Evolutionary conservation across 768 basidiomycete species (phyloP).

Genomic region (Lentinus brumalis): DNA sequence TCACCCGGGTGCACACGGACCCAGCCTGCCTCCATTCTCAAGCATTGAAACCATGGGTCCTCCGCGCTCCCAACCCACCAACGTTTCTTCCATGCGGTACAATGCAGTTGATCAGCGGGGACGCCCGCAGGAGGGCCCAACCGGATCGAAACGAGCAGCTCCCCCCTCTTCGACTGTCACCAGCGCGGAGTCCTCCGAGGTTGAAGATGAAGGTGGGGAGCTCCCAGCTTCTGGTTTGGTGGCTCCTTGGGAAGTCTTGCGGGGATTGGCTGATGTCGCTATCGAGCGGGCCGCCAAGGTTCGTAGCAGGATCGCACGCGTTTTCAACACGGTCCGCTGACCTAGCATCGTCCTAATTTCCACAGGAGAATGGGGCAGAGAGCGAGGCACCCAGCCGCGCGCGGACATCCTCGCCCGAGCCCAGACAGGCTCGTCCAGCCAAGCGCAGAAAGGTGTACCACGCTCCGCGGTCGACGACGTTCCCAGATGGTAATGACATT

Average conservation of each 20-base stretch:
- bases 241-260: conserved; percentile 85
- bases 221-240: conserved; percentile 80
- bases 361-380: conserved; percentile 74
- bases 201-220: conserved; percentile 85
- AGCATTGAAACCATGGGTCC: conserved; percentile 60
- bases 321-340: conserved; percentile 10
- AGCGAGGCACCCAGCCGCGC: conserved; percentile 78
- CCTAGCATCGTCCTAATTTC: not conserved
- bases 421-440: conserved; percentile 60
- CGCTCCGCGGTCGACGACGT: conserved; percentile 55
- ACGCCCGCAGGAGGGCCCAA: conserved; percentile 24
- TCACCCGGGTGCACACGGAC: conserved; percentile 40
- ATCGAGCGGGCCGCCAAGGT: conserved; percentile 80
- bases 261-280: conserved; percentile 80
- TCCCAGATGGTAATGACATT: conserved; percentile 67
- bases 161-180: conserved; percentile 67
- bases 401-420: conserved; percentile 70
- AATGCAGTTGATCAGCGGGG: conserved; percentile 44
- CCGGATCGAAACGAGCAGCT: conserved; percentile 60
- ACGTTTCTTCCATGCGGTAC: conserved; percentile 64
- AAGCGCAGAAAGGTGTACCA: conserved; percentile 77
- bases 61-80: conserved; percentile 34
- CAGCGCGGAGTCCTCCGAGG: conserved; percentile 80
- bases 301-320: conserved; percentile 18
- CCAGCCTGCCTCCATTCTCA: conserved; percentile 71